phyloP scores from a whole-genome alignment of 176 grass and related monocot genomes.

The Cenchrus fungigraminus region DNA sequence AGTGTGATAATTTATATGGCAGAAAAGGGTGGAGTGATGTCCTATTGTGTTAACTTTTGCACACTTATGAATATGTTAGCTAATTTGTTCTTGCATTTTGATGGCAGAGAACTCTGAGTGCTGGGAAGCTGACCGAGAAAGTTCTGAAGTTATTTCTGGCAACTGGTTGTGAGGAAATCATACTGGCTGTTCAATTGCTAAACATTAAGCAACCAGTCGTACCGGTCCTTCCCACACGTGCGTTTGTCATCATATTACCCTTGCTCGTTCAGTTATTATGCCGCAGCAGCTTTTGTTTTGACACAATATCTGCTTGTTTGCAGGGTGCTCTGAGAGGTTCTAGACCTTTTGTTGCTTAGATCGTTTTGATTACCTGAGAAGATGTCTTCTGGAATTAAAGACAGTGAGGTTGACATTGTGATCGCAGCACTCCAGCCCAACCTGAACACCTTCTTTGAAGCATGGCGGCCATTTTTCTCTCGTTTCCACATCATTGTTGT shows the following conservation, averaged over 20 bases:
- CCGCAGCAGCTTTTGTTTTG: constrained; percentile 30
- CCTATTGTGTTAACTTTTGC: background rate
- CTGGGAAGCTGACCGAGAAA: constrained; percentile 89
- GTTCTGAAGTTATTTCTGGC: constrained; percentile 83
- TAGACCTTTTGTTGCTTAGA: constrained; percentile 41
- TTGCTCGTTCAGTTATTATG: background rate
- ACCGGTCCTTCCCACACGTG: constrained; percentile 91
- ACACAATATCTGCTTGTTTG: constrained; percentile 28
- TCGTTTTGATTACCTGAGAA: constrained; percentile 35
- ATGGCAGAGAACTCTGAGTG: constrained; percentile 75
- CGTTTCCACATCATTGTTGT: constrained; percentile 84
- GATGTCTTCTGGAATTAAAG: constrained; percentile 82
- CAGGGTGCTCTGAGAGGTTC: constrained; percentile 95
- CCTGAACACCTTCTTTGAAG: constrained; percentile 76
- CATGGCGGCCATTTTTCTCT: constrained; percentile 92
- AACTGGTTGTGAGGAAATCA: constrained; percentile 78
- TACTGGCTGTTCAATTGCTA: constrained; percentile 59
- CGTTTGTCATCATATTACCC: background rate
- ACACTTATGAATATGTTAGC: background rate
- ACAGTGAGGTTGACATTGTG: constrained; percentile 90
- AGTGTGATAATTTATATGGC: background rate
- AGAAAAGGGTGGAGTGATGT: background rate
- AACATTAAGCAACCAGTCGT: constrained; percentile 73
- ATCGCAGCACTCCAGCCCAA: constrained; percentile 85
- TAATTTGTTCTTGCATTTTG: background rate